A percentile compares a stretch with the other conserved stretches of the same genome.
Conservation (phyloP, 2,329 filamentous ascomycete genomes). For the Nothophoma quercina region DNA sequence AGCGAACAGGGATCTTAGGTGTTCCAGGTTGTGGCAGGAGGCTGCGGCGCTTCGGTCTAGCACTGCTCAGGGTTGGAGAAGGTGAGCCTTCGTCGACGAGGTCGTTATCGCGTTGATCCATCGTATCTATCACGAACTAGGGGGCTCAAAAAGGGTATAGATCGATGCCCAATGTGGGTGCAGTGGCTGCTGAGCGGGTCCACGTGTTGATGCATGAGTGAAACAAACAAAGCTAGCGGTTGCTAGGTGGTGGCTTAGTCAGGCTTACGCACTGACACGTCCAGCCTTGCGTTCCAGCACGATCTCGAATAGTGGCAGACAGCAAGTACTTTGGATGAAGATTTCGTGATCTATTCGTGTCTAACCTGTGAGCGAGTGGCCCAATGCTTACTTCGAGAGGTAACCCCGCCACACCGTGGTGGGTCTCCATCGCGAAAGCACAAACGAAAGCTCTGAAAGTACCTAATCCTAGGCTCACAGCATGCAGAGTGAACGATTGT, state of each 20-base stretch:
- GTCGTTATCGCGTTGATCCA: slow-evolving; percentile 3
- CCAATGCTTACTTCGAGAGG: slow-evolving; percentile 34
- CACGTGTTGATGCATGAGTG: slow-evolving; percentile 3
- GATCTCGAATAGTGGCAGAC: too few species aligned
- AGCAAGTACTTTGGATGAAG: background rate
- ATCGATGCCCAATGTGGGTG: background rate
- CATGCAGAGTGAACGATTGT: slow-evolving; percentile 14
- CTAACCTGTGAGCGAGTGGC: slow-evolving; percentile 31
- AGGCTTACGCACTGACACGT: slow-evolving; percentile 5
- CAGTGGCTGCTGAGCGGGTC: slow-evolving; percentile 1
- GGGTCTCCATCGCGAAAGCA: slow-evolving; percentile 39
- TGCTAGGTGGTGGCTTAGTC: slow-evolving; percentile 10
- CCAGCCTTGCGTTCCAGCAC: background rate
- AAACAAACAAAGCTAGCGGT: slow-evolving; percentile 8
- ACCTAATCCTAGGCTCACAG: slow-evolving; percentile 13
- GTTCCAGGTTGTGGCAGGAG: slow-evolving; percentile 46
- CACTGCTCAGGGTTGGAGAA: background rate
- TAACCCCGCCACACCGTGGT: slow-evolving; percentile 21
- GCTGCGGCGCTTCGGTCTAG: slow-evolving; percentile 30
- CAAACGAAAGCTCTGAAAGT: slow-evolving; percentile 23
- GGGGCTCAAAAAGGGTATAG: background rate
- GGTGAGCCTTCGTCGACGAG: background rate
- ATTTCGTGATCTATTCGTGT: slow-evolving; percentile 32
- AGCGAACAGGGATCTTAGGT: slow-evolving; percentile 22
- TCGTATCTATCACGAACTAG: background rate